These are phyloP conservation scores for Dillenia suffruticosa DNA, from an alignment of 164 flowering plant species.

Conservation along the genomic window DNA sequence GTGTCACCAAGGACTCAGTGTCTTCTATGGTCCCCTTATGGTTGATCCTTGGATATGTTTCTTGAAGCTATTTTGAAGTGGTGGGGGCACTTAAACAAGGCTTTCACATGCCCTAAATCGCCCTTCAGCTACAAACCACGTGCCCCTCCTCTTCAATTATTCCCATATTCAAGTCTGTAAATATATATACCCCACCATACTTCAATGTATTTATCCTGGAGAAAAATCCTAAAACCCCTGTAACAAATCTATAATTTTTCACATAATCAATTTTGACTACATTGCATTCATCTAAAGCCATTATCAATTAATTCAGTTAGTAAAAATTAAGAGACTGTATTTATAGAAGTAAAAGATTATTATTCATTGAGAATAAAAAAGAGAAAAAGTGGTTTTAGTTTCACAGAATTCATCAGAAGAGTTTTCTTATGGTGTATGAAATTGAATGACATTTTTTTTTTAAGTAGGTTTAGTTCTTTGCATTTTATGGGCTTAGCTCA, in stretches of 20 bases:
- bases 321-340: background rate
- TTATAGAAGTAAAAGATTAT: too few relatives aligned
- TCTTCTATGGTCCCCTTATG: constrained; percentile 16
- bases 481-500: too few relatives aligned
- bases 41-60: constrained; percentile 3
- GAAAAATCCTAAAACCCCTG: background rate
- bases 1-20: constrained; percentile 11
- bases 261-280: background rate
- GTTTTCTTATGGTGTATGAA: too few relatives aligned
- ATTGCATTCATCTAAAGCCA: background rate
- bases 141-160: constrained; percentile 22
- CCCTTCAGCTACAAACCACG: constrained; percentile 53
- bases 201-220: background rate
- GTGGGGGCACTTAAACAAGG: constrained; percentile 37
- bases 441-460: too few relatives aligned
- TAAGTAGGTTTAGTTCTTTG: too few relatives aligned
- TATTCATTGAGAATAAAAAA: too few relatives aligned
- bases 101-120: constrained; percentile 52
- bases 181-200: background rate
- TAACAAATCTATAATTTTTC: background rate
- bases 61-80: constrained; percentile 4
- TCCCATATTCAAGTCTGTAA: background rate
- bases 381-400: too few relatives aligned
- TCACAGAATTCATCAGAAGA: too few relatives aligned
- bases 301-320: background rate